Evolutionary conservation across 2,329 filamentous ascomycete genomes (phyloP), one percentile per base, ranked within the genome.

Genomic region (Periconia sp.): DNA sequence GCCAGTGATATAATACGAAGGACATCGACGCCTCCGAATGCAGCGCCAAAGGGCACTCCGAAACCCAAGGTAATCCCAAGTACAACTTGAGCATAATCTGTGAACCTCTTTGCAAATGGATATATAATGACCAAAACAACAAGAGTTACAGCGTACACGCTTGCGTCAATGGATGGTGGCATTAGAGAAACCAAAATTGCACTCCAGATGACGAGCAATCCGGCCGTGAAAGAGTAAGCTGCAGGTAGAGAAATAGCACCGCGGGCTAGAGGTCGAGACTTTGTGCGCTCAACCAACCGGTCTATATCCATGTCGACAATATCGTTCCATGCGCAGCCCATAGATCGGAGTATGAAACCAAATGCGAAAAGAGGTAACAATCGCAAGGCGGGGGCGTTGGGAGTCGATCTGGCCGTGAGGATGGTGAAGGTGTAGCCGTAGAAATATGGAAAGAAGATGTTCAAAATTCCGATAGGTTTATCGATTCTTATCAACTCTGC

Each of bases 241-340:
- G 8, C 8, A 8, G 8, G 40, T n/a, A 19, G 8, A 9, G 40
- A 42, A n/a, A 42, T 42, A 8, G 40, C 40, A 9, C n/a, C n/a
- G 8, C n/a, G 14, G 18, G 40, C 40, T 8, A 42, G 9, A 19
- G 40, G 40, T n/a, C 40, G 8, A 7, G 18, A 9, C 8, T n/a
- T 8, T 17, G 40, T 42, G 8, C 59, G 58, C 17, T 45, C 51
- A 18, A 64, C 81, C 55, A 78, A 72, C 3, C 79, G 77, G 59
- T 85, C 82, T 48, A 82, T 71, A 43, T 81, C 79, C 45, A 78
- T 76, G 59, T 85, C 82, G 66, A 81, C 76, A 33, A 78, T 75
- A 60, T 85, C 82, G 62, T 85, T 85, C 71, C 82, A 83, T 0
- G 80, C 76, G 62, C 82, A 85, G 23, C 49, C 58, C 7, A 54